Base-by-base conservation (phyloP, 2,329 filamentous ascomycete genomes). In the Aspergillus latus region DNA sequence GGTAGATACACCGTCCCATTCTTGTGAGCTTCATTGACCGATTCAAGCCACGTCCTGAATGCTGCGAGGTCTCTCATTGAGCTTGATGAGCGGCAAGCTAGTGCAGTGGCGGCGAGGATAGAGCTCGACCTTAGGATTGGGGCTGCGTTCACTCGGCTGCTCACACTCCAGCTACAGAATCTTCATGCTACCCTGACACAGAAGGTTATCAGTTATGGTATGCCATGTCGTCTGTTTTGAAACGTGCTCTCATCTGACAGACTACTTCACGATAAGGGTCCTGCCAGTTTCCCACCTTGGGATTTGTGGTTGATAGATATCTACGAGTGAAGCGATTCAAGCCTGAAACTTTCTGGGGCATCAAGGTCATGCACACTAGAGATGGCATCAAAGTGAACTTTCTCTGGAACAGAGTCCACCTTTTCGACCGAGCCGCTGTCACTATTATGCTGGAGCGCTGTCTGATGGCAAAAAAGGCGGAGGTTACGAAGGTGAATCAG, bases 261-360 rank as follows among this genome's bases (percentile, higher is more conserved):
- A 58, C 8, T 6, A 45, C 45, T 43, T 39, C 13, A 9, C 7
- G 32, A 42, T 36, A 56, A 90, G 90, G 84, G 11, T 96, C 92
- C 3, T 99, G 94, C 64, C 94, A 99, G 71, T 99, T 99, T 67
- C 94, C 94, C 1, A 97, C 94, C 0, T 80, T 99, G 4, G 94
- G 94, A 0, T 99, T 99, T 63, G 93, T 99, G 1, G 94, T 99
- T 5, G 94, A 99, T 73, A 86, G 93, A 47, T 99, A 97, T 72
- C 90, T 96, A 66, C 87, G 90, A 49, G 94, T 99, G 50, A 87
- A 90, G 61, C 96, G 96, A 65, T 99, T 99, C 72, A 86, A 94
- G 1, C 89, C 93, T 0, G 94, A 99, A 69, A 79, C 84, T 0
- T 99, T 97, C 73, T 99, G 94, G 94, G 83, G 84, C 57, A 96